These are phyloP conservation scores for Podospora fimiseda DNA, from an alignment of 495 filamentous ascomycete genomes.

Conservation along the genomic window DNA sequence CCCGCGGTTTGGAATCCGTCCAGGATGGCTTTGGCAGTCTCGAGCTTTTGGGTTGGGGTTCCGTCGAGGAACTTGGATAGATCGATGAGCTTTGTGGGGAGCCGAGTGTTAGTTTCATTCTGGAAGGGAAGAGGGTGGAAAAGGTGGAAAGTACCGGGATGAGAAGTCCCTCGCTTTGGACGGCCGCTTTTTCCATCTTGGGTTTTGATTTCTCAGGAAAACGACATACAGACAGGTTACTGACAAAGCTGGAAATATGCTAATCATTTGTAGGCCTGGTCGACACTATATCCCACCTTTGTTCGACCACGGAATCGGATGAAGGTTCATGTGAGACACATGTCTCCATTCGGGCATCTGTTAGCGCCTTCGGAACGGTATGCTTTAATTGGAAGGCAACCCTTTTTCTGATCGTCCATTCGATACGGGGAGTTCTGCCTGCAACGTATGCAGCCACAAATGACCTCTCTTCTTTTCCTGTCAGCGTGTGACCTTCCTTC, in stretches of 20 bases:
- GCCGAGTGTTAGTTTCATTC: background rate
- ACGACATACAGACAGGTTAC: too few relatives aligned
- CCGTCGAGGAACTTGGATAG: constrained; percentile 70
- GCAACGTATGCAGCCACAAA: too few relatives aligned
- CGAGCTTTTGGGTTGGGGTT: constrained; percentile 52
- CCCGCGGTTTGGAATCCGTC: constrained; percentile 78
- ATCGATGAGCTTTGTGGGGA: constrained; percentile 64
- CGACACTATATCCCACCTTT: background rate
- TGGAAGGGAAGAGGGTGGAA: background rate
- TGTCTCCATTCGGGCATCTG: too few relatives aligned
- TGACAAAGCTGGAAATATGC: background rate
- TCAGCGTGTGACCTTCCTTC: background rate
- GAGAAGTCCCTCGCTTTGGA: constrained; percentile 58
- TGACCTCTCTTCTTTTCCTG: too few relatives aligned
- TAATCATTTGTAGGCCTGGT: background rate
- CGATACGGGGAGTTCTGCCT: too few relatives aligned
- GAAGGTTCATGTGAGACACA: background rate
- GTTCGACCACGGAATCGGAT: background rate
- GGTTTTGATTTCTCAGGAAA: too few relatives aligned
- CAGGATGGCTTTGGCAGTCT: constrained; percentile 65
- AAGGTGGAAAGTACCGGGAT: constrained; percentile 61
- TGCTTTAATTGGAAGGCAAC: background rate
- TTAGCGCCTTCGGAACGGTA: background rate
- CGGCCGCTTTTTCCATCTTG: constrained; percentile 48
- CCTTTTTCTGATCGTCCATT: too few relatives aligned